Percentiles rank a stretch among this genome's conserved stretches.
Conservation (phyloP, 1,139 yeast genomes). For the Kurtzmaniella quercitrusa region DNA sequence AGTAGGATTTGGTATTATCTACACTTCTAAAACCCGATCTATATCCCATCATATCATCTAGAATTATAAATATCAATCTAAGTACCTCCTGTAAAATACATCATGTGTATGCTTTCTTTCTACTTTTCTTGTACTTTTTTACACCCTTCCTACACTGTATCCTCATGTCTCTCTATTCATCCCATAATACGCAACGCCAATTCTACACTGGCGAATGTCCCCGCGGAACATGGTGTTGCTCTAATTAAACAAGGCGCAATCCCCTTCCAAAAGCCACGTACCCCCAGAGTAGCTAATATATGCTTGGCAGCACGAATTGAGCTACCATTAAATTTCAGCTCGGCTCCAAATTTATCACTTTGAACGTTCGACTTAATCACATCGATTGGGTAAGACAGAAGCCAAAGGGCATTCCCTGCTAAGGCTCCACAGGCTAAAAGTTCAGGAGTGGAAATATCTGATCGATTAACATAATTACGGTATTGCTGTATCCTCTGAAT, state of each 20-base stretch:
- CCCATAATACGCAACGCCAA: constrained; percentile 58
- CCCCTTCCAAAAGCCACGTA: constrained; percentile 67
- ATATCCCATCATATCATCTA: no score
- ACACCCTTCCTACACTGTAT: no score
- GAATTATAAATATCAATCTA: no score
- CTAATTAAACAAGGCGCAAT: constrained; percentile 64
- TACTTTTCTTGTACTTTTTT: no score
- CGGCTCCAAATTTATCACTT: constrained; percentile 53
- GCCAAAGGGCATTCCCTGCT: constrained; percentile 73
- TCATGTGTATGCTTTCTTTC: no score
- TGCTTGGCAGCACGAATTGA: constrained; percentile 42
- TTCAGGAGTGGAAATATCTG: constrained; percentile 57
- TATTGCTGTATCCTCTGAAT: constrained; percentile 38
- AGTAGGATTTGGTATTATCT: no score
- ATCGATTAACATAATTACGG: constrained; percentile 36
- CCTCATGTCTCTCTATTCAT: no score
- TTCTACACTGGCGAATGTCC: constrained; percentile 77
- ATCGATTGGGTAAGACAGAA: constrained; percentile 66
- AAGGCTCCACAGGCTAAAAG: constrained; percentile 55
- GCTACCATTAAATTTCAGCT: constrained; percentile 43
- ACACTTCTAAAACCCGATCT: no score
- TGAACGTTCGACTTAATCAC: constrained; percentile 70
- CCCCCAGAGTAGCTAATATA: constrained; percentile 45
- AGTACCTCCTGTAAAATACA: no score
- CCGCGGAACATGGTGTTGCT: constrained; percentile 73